phyloP scores from a whole-genome alignment of 495 filamentous ascomycete species.

The Evansstolkia leycettana region DNA sequence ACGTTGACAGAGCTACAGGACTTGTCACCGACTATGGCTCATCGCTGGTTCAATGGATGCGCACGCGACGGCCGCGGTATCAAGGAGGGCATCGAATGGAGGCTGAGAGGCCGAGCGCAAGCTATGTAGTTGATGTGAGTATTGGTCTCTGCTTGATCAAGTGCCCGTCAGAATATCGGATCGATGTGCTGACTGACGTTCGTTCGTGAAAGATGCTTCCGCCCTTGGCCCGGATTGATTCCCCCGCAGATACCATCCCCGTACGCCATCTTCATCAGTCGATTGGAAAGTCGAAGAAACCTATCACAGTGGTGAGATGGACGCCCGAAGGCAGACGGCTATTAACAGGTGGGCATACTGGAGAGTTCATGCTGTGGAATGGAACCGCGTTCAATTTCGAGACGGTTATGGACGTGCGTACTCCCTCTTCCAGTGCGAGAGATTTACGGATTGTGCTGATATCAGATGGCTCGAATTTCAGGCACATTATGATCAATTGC shows the following conservation, averaged over 20 bases:
- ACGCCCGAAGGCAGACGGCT: slow-evolving; percentile 88
- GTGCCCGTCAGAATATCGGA: not conserved
- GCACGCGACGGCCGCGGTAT: slow-evolving; percentile 65
- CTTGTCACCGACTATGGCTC: slow-evolving; percentile 94
- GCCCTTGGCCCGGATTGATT: slow-evolving; percentile 57
- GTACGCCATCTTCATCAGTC: slow-evolving; percentile 88
- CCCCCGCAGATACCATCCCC: slow-evolving; percentile 72
- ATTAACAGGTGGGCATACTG: slow-evolving; percentile 86
- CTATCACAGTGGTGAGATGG: slow-evolving; percentile 95
- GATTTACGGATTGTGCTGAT: too few species aligned
- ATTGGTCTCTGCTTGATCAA: not conserved
- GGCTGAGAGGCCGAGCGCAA: slow-evolving; percentile 70
- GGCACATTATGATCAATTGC: slow-evolving; percentile 65
- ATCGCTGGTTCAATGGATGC: slow-evolving; percentile 88
- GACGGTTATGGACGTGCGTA: slow-evolving; percentile 79
- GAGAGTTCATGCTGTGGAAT: slow-evolving; percentile 98
- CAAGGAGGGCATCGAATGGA: slow-evolving; percentile 55
- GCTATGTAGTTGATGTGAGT: slow-evolving; percentile 81
- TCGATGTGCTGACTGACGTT: slow-evolving; percentile 4
- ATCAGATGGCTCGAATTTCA: not conserved
- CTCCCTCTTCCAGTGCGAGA: slow-evolving; percentile 1
- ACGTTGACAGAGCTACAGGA: slow-evolving; percentile 17
- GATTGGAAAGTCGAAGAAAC: slow-evolving; percentile 93
- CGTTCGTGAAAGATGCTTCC: slow-evolving; percentile 59
- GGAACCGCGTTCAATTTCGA: slow-evolving; percentile 98